Base-by-base conservation (phyloP, 2,329 filamentous ascomycete genomes). In the Pestalotiopsis sp. region DNA sequence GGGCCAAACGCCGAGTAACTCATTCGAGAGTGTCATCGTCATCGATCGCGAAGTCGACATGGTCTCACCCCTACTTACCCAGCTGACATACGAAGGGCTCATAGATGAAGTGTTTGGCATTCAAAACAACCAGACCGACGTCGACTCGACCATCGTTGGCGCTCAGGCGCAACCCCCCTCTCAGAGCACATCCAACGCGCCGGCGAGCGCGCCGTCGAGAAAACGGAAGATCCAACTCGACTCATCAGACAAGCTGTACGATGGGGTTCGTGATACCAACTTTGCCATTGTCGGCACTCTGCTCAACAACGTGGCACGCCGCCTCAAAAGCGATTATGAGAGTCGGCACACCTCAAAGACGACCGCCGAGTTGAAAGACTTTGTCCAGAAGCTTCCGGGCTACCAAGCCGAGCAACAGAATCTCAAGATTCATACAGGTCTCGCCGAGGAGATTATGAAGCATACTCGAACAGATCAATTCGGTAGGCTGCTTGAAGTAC, bases 31-130 rank as follows among this genome's bases (percentile, higher is more conserved):
- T 75, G 84, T 98, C 68, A 94, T 99, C 74, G 92, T 99, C 69
- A 94, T 99, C 66, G 96, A 99, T 79, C 92, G 96, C 63, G 94
- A 98, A 77, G 92, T 97, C 66, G 96, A 99, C 78, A 94, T 96
- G 75, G 93, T 95, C 17, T 98, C 96, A 1, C 91, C 92, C 0
- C 85, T 99, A 17, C 89, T 99, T 66, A 98, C 95, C 0, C 96
- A 99, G 78, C 83, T 99, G 70, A 99, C 96, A 1, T 99, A 99
- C 75, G 95, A 99, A 81, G 96, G 96, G 3, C 84, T 99, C 30
- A 91, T 99, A 66, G 97, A 99, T 75, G 96, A 99, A 78, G 87
- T 96, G 17, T 97, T 97, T 76, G 91, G 92, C 39, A 97, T 99
- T 69, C 89, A 93, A 71, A 92, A 98, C 76, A 98, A 97, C 75